Base-by-base conservation (phyloP, 2,329 filamentous ascomycete species). In the Cladorrhinum sp. region DNA sequence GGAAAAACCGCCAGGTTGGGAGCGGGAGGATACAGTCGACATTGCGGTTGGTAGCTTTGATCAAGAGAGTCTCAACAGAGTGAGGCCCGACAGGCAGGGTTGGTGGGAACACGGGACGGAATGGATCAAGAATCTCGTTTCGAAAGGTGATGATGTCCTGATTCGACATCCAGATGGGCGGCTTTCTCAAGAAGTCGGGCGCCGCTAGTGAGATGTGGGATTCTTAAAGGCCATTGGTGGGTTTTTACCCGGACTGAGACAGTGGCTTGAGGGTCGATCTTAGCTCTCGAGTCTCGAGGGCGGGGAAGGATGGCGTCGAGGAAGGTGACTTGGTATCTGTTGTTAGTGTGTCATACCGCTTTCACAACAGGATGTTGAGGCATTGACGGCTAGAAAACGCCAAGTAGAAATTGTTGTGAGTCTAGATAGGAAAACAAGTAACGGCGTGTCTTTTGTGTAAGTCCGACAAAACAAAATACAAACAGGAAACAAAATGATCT, bases 41-140 rank as follows among this genome's bases (percentile, higher is more conserved):
- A 29, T 59, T 20, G 50, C 50, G 32, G 50, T 54, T 12, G 49
- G 49, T 6, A 53, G 29, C n/a, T 23, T 58, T 20, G 57, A 58
- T 24, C 2, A 41, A 23, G 57, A 45, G 57, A 48, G 56, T 24
- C n/a, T 52, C 3, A 49, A 45, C 25, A 16, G 18, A 29, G 57
- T 23, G 25, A 52, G 38, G 23, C 13, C 29, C 22, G 57, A 41
- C 9, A 20, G 56, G 49, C 49, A 41, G 9, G 32, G 25, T 9
- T 58, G 56, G 49, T 58, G 57, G 32, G 36, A 59, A n/a, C n/a
- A 27, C 22, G 49, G 38, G 50, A 51, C 38, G 18, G 20, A 53
- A 22, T 53, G 16, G 51, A 20, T 36, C 8, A 53, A 36, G 27
- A 36, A 22, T 8, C 25, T 53, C 6, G 3, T 36, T 13, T 36